Evolutionary conservation across 2,329 filamentous ascomycete species (phyloP).

Genomic region (Pseudogymnoascus pannorum): DNA sequence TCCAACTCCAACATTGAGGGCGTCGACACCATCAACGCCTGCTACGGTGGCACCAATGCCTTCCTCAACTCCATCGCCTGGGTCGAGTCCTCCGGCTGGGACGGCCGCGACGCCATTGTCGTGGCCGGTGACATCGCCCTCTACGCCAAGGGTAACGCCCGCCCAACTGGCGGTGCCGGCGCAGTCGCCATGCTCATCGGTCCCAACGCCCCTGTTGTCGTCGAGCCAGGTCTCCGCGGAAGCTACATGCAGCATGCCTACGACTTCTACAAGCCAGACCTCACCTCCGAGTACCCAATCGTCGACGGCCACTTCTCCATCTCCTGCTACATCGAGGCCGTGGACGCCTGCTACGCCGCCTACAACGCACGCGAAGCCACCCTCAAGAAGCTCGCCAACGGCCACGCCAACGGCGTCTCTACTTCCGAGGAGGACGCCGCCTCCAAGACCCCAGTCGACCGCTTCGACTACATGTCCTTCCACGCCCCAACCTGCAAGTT

Average conservation of each 20-base stretch:
- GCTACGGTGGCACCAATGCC: slow-evolving; percentile 81
- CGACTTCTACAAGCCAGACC: slow-evolving; percentile 86
- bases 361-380: slow-evolving; percentile 68
- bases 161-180: slow-evolving; percentile 74
- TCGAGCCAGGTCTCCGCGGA: slow-evolving; percentile 72
- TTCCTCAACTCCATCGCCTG: slow-evolving; percentile 79
- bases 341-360: slow-evolving; percentile 73
- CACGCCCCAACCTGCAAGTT: slow-evolving; percentile 83
- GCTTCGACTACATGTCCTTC: slow-evolving; percentile 79
- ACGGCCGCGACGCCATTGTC: slow-evolving; percentile 73
- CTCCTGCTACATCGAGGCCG: slow-evolving; percentile 73
- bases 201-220: slow-evolving; percentile 67
- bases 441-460: slow-evolving; percentile 60
- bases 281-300: slow-evolving; percentile 80
- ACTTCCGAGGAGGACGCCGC: slow-evolving; percentile 28
- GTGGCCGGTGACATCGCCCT: slow-evolving; percentile 77
- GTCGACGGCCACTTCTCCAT: slow-evolving; percentile 80
- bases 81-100: slow-evolving; percentile 82
- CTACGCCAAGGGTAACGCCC: slow-evolving; percentile 75
- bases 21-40: slow-evolving; percentile 76
- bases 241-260: slow-evolving; percentile 79
- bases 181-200: slow-evolving; percentile 73
- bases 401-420: slow-evolving; percentile 46
- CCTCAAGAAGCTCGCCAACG: slow-evolving; percentile 44
- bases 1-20: slow-evolving; percentile 81